A percentile compares a stretch with the other conserved stretches of the same genome.
phyloP scores from a whole-genome alignment of 2,329 filamentous ascomycete genomes.

The Penicillium freii region DNA sequence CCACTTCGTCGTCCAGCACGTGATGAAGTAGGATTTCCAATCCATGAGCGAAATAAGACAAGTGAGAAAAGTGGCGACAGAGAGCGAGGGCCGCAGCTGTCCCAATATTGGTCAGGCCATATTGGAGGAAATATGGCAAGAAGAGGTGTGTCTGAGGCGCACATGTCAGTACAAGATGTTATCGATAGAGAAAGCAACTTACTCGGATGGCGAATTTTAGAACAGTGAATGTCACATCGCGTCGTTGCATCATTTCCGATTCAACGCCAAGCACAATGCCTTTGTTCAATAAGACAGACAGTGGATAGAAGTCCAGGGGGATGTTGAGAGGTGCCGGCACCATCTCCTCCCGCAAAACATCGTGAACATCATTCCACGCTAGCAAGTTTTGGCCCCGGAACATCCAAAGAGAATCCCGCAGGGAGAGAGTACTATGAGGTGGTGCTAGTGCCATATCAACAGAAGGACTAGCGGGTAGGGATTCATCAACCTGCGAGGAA shows the following conservation, averaged over 20 bases:
- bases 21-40: conserved; percentile 90
- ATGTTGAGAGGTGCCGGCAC: conserved; percentile 73
- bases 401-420: conserved; percentile 89
- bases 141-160: conserved; percentile 84
- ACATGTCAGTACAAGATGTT: conserved; percentile 8
- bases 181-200: conserved; percentile 36
- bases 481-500: conserved; percentile 48
- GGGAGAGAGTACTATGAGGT: conserved; percentile 51
- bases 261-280: conserved; percentile 89
- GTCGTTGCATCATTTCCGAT: conserved; percentile 85
- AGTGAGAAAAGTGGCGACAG: conserved; percentile 77
- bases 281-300: conserved; percentile 83
- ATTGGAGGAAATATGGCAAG: conserved; percentile 79
- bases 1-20: conserved; percentile 91
- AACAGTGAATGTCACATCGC: conserved; percentile 87
- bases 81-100: conserved; percentile 77
- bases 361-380: conserved; percentile 84
- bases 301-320: conserved; percentile 89
- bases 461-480: conserved; percentile 50
- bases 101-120: conserved; percentile 72
- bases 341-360: conserved; percentile 74
- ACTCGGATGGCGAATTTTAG: conserved; percentile 85
- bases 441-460: conserved; percentile 46
- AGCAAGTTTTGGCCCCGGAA: conserved; percentile 86
- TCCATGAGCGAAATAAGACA: conserved; percentile 90